Evolutionary conservation across 2,329 filamentous ascomycete genomes (phyloP), one percentile per base, ranked within the genome.

Genomic region (Pyrenochaeta sp.): DNA sequence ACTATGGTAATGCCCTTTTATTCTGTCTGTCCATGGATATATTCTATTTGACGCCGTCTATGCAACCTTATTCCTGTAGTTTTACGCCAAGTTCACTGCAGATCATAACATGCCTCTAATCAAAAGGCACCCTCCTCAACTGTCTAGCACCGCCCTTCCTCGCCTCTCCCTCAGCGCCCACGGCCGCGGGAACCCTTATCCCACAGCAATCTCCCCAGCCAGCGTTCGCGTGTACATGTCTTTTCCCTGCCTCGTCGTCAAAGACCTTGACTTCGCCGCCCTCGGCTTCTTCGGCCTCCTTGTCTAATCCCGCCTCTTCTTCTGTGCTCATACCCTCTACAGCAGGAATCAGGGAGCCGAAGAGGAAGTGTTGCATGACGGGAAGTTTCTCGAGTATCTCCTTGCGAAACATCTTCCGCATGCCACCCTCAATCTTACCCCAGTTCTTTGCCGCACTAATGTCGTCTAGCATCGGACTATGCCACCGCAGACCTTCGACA

Each of bases 281-380:
- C 46, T 82, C 82, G 80, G 56, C 61, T 11, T 74, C 74, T 32
- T 77, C 75, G 10, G 73, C 75, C 29, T 74, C 76, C 5, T 63
- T 61, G 40, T 77, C 78, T 9, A 81, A 78, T 11, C 79, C 82
- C 1, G 76, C 77, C 20, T 83, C 81, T 1, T 77, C 77, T 41
- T 86, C 83, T 41, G 81, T 83, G 58, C 86, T 90, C 95, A 99
- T 98, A 1, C 86, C 91, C 18, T 91, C 86, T 0, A 83, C 86
- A 0, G 94, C 92, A 0, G 91, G 89, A 1, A 99, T 83, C 45
- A 99, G 77, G 7, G 87, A 89, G 0, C 95, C 95, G 70, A 99
- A 99, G 49, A 99, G 72, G 67, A 99, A 99, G 75, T 99, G 96
- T 78, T 99, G 95, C 92, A 98, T 98, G 37, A 99, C 94, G 0